Base-by-base conservation (phyloP, 2,329 filamentous ascomycete genomes). In the Rutstroemia sp. region DNA sequence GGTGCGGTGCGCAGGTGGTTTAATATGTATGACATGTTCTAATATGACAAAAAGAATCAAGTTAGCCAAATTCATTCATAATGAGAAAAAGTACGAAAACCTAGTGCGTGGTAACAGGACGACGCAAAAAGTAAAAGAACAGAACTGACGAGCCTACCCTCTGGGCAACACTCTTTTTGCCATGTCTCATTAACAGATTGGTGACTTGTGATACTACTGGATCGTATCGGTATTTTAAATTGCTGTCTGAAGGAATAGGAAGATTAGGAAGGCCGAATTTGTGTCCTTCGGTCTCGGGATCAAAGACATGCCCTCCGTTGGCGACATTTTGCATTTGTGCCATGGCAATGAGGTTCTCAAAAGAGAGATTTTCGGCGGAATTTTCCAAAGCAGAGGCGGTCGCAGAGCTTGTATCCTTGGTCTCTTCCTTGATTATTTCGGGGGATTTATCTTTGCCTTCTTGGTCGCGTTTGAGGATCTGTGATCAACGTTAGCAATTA, bases 141-240 rank as follows among this genome's bases (percentile, higher is more conserved):
- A 57, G 62, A 55, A 58, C 54, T 57, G 59, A 61, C 49, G 58
- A 60, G 57, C 62, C 59, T 79, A 95, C 91, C 76, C 85, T 84
- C 72, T 99, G 90, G n/a, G 94, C 94, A 71, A 82, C 80, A 68
- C 87, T 87, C 70, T 95, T 82, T 77, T 96, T 95, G 65, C 94
- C 94, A 72, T 97, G 82, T 66, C 79, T 78, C 92, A 97, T 99
- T 61, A 99, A 74, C 64, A 96, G 78, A 70, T 91, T 92, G 18
- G 91, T 96, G 65, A 97, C 79, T 75, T 96, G 94, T 62, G 87
- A 78, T 49, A 97, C 77, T 7, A 96, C 79, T 1, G 89, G 83
- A 69, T 96, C 88, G 70, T 97, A 95, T 67, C 94, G 83, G 69
- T 89, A 78, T 72, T 91, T 88, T 65, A 92, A 74, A 72, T 89